Evolutionary conservation across 2,329 filamentous ascomycete species (phyloP).

Genomic region (Podosphaera fusca): DNA sequence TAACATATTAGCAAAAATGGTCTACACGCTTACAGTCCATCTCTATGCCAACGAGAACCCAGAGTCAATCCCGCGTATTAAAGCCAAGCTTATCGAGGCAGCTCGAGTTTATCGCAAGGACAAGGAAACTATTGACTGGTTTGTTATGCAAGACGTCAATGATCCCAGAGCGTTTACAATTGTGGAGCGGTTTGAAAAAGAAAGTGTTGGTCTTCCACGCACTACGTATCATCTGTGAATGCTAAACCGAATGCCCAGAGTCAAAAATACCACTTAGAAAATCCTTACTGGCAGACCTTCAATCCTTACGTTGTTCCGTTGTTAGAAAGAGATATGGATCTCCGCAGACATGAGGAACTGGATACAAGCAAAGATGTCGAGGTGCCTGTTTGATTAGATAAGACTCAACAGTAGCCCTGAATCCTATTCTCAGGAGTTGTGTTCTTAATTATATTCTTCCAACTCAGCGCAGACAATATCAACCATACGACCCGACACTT

Average conservation of each 20-base stretch:
- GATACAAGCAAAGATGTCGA: constrained; percentile 29
- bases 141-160: constrained; percentile 53
- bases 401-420: not conserved
- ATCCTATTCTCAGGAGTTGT: not conserved
- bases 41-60: constrained; percentile 45
- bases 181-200: constrained; percentile 48
- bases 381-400: constrained; percentile 15
- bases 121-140: constrained; percentile 46
- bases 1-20: constrained; percentile 21
- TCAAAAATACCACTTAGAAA: constrained; percentile 37
- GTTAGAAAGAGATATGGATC: constrained; percentile 44
- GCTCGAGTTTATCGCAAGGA: constrained; percentile 48
- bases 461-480: no score
- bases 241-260: constrained; percentile 17
- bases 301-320: constrained; percentile 50
- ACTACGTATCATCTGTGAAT: not conserved
- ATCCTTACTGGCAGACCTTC: constrained; percentile 32
- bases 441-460: no score
- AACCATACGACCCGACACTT: no score
- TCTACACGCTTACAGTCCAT: constrained; percentile 46
- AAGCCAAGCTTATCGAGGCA: constrained; percentile 53
- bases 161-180: constrained; percentile 51
- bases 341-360: constrained; percentile 43
- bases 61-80: constrained; percentile 39
- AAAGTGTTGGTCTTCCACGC: constrained; percentile 24